Evolutionary conservation across 208 protist species (phyloP).

Genomic region (Trypanosoma lewisi): DNA sequence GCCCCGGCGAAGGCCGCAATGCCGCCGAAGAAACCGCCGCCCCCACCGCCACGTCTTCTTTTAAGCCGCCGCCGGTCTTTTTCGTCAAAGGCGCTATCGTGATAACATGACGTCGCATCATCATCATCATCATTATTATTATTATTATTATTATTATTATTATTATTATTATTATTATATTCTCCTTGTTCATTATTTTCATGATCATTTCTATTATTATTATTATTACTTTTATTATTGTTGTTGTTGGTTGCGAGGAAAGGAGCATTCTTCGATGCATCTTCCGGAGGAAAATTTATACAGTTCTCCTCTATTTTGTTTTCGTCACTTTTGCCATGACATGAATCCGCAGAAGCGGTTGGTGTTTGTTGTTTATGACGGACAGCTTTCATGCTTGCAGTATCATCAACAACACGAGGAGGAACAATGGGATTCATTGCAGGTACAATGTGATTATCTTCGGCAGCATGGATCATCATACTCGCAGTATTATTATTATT

Average conservation of each 20-base stretch:
- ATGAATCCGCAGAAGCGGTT: too few species aligned
- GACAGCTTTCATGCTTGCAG: too few species aligned
- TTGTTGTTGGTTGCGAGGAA: neutral
- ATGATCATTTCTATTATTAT: neutral
- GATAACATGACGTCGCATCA: constrained; percentile 8
- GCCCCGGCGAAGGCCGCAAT: constrained; percentile 37
- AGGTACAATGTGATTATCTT: too few species aligned
- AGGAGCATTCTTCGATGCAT: too few species aligned
- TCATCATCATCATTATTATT: constrained; percentile 15
- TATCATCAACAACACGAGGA: too few species aligned
- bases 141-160: neutral
- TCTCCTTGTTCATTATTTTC: too few species aligned
- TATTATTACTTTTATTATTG: neutral
- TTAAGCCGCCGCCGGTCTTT: neutral
- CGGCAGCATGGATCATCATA: too few species aligned
- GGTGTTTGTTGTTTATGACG: too few species aligned
- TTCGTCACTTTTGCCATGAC: too few species aligned
- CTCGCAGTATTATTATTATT: constrained; percentile 9
- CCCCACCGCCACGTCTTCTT: neutral
- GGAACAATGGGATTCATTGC: too few species aligned
- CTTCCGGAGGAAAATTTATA: too few species aligned
- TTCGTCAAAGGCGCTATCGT: constrained; percentile 15
- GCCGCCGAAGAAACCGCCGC: constrained; percentile 11
- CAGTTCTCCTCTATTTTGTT: too few species aligned
- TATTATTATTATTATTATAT: constrained; percentile 6